Percentiles rank a stretch among this genome's conserved stretches.
phyloP scores from a whole-genome alignment of 345 rosid genomes.

The Eucalyptus polybractea region DNA sequence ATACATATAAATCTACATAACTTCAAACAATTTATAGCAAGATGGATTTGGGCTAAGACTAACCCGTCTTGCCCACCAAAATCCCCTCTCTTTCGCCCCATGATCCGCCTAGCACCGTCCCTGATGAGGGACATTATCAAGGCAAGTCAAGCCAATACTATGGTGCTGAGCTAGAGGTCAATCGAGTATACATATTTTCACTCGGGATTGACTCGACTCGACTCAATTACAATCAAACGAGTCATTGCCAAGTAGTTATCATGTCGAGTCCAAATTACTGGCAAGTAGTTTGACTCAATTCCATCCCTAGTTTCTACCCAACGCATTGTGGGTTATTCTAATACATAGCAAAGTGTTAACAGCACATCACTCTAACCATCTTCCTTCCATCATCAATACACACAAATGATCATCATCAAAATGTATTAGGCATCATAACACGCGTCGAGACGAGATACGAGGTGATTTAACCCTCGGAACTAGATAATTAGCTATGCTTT shows the following conservation, averaged over 20 bases:
- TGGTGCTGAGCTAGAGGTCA: background rate
- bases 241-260: background rate
- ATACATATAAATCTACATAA: background rate
- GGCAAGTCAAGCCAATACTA: background rate
- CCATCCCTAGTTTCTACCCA: background rate
- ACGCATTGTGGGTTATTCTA: background rate
- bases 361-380: background rate
- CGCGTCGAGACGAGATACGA: background rate
- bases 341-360: background rate
- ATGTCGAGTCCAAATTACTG: background rate
- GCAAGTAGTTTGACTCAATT: background rate
- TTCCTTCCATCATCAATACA: background rate
- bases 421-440: background rate
- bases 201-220: accelerated
- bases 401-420: background rate
- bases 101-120: background rate
- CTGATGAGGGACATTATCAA: background rate
- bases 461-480: background rate
- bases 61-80: background rate
- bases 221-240: background rate
- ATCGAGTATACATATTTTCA: background rate
- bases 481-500: background rate
- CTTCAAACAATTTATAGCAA: background rate
- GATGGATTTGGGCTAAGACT: background rate
- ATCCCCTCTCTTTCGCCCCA: background rate